phyloP scores from a whole-genome alignment of 2,329 filamentous ascomycete species.

The Apiospora sp. region DNA sequence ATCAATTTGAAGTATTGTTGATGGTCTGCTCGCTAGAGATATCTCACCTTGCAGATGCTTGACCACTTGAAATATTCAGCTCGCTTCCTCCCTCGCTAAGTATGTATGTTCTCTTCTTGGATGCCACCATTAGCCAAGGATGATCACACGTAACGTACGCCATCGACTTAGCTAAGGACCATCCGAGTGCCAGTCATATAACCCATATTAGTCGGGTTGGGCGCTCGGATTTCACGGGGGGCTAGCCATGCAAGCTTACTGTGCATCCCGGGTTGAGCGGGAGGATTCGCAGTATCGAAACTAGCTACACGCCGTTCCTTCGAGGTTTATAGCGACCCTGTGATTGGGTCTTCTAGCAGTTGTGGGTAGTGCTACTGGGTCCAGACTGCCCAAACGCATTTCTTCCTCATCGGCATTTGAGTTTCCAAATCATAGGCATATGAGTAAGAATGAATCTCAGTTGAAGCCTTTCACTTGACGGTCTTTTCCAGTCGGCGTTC shows the following conservation, averaged over 20 bases:
- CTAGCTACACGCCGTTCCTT: neutral
- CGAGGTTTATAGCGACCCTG: neutral
- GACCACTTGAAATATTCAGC: neutral
- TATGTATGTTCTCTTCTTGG: neutral
- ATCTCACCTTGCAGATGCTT: neutral
- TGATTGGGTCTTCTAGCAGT: neutral
- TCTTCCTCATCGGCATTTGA: neutral
- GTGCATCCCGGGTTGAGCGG: neutral
- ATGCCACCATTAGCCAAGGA: neutral
- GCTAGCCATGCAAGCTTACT: neutral
- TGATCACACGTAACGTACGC: neutral
- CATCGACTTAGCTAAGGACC: neutral
- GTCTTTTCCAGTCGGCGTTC: neutral
- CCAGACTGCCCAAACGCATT: neutral
- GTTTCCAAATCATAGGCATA: neutral
- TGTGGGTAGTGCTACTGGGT: neutral
- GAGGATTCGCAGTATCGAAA: neutral
- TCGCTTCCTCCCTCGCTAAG: neutral
- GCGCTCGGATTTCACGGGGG: neutral
- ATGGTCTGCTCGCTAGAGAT: too few species aligned
- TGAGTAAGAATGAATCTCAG: neutral
- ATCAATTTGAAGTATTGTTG: too few species aligned
- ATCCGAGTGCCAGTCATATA: neutral
- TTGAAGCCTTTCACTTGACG: neutral
- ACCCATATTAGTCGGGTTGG: neutral